Percentiles rank a stretch among this genome's conserved stretches.
Evolutionary conservation across 495 filamentous ascomycete genomes (phyloP).

Genomic region (Xylaria cubensis): DNA sequence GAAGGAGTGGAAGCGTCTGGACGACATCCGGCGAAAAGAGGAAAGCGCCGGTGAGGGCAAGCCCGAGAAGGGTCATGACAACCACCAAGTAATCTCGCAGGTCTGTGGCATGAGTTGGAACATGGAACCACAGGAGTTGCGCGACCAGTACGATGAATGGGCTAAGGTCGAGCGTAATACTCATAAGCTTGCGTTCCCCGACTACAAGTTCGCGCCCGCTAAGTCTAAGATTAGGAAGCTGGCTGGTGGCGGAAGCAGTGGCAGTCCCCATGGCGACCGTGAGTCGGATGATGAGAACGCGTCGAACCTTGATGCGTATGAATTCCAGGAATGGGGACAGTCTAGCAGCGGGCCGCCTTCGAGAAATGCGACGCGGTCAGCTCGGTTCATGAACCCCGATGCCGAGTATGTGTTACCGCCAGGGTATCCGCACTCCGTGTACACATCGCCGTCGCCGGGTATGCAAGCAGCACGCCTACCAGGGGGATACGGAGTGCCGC

Average conservation of each 20-base stretch:
- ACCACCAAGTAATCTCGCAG: constrained; percentile 91
- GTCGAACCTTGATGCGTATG: constrained; percentile 37
- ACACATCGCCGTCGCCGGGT: constrained; percentile 38
- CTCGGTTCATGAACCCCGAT: constrained; percentile 43
- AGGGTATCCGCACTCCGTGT: constrained; percentile 33
- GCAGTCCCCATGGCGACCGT: constrained; percentile 52
- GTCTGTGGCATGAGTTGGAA: constrained; percentile 87
- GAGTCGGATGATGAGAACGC: constrained; percentile 52
- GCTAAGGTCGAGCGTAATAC: constrained; percentile 84
- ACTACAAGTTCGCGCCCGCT: constrained; percentile 92
- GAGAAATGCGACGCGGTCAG: constrained; percentile 40
- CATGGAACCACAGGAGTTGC: constrained; percentile 72
- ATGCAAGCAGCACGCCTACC: constrained; percentile 16
- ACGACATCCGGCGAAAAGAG: constrained; percentile 27
- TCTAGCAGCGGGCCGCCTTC: constrained; percentile 40
- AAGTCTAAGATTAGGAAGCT: constrained; percentile 63
- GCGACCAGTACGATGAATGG: constrained; percentile 80
- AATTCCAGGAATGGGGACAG: constrained; percentile 42
- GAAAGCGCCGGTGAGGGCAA: constrained; percentile 20
- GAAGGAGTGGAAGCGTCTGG: constrained; percentile 71
- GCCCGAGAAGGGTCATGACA: constrained; percentile 65
- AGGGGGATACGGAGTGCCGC: constrained; percentile 25
- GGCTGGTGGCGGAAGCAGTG: not conserved
- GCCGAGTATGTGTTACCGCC: constrained; percentile 37
- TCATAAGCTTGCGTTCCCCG: constrained; percentile 84